Percentiles rank a stretch among this genome's conserved stretches.
Evolutionary conservation across 352 stramenopile species (phyloP).

Genomic region (Pythium guiyangense): DNA sequence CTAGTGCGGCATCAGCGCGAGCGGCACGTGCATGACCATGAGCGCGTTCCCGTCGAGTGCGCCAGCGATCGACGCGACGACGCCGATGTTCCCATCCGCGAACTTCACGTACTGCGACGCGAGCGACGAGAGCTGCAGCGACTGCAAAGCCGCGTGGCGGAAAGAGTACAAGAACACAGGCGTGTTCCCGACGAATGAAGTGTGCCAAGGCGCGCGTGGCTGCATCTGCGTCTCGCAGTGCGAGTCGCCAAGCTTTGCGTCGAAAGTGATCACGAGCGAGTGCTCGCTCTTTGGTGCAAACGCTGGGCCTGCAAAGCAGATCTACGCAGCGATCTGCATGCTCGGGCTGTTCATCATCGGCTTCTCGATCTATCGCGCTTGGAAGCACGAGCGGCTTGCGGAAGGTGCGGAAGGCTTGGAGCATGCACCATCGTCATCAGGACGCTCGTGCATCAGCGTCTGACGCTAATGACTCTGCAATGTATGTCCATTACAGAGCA

Average conservation of each 20-base stretch:
- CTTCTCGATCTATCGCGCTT: slow-evolving; percentile 5
- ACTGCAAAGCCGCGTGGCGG: slow-evolving; percentile 20
- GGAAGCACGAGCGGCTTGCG: slow-evolving; percentile 1
- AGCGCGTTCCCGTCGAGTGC: neutral
- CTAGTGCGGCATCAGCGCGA: slow-evolving; percentile 5
- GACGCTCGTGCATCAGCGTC: neutral
- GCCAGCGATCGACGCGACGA: neutral
- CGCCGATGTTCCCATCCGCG: slow-evolving; percentile 21
- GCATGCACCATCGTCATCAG: neutral
- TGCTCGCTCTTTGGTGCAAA: slow-evolving; percentile 11
- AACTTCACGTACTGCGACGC: slow-evolving; percentile 28
- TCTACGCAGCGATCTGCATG: slow-evolving; percentile 5
- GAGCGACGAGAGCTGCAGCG: slow-evolving; percentile 17
- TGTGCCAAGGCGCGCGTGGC: slow-evolving; percentile 13
- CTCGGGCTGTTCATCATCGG: slow-evolving; percentile 4
- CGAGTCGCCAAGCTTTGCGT: slow-evolving; percentile 3
- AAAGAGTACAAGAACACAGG: slow-evolving; percentile 15
- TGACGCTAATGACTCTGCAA: neutral
- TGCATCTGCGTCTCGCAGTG: slow-evolving; percentile 22
- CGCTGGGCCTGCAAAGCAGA: neutral
- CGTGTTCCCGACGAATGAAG: neutral
- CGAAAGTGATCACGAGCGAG: slow-evolving; percentile 13
- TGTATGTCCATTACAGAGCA: neutral
- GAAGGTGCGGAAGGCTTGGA: slow-evolving; percentile 2
- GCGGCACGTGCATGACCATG: slow-evolving; percentile 6